Percentiles rank a stretch among this genome's conserved stretches.
Conservation (phyloP, 371 early-diverging fungal species). For the Rozella allomycis region DNA sequence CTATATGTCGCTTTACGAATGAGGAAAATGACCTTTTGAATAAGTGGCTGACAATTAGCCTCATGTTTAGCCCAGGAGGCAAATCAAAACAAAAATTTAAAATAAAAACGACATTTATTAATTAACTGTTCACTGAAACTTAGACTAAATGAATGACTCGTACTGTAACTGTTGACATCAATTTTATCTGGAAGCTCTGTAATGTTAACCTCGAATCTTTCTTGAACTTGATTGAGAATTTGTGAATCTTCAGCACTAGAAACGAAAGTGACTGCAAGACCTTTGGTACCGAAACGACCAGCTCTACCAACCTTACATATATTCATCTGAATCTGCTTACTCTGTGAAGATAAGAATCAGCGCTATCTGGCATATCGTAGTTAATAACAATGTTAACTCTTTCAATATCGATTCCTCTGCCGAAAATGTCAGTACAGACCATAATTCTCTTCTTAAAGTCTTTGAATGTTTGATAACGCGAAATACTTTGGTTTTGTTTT, state of each 20-base stretch:
- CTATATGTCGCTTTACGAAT: too few species aligned
- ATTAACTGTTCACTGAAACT: neutral
- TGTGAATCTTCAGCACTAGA: conserved; percentile 60
- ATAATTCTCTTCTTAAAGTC: conserved; percentile 78
- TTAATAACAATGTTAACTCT: conserved; percentile 98
- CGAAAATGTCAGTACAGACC: conserved; percentile 95
- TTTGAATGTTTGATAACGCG: conserved; percentile 87
- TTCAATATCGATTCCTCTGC: conserved; percentile 96
- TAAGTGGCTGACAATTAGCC: too few species aligned
- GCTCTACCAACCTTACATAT: conserved; percentile 72
- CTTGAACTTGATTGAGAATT: conserved; percentile 71
- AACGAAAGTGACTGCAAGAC: conserved; percentile 92
- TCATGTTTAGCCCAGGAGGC: too few species aligned
- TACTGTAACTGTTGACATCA: conserved; percentile 2
- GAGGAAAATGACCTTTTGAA: too few species aligned
- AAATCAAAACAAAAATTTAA: neutral
- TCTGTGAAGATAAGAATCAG: conserved; percentile 89
- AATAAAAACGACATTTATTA: neutral
- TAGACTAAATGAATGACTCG: neutral
- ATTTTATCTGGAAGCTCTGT: conserved; percentile 25
- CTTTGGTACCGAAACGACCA: conserved; percentile 98
- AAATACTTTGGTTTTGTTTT: conserved; percentile 26
- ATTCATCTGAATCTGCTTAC: conserved; percentile 13
- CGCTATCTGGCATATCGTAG: conserved; percentile 89
- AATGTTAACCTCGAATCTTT: conserved; percentile 86